phyloP scores from a whole-genome alignment of 1,284 basidiomycete genomes.

The Trametes polyzona region DNA sequence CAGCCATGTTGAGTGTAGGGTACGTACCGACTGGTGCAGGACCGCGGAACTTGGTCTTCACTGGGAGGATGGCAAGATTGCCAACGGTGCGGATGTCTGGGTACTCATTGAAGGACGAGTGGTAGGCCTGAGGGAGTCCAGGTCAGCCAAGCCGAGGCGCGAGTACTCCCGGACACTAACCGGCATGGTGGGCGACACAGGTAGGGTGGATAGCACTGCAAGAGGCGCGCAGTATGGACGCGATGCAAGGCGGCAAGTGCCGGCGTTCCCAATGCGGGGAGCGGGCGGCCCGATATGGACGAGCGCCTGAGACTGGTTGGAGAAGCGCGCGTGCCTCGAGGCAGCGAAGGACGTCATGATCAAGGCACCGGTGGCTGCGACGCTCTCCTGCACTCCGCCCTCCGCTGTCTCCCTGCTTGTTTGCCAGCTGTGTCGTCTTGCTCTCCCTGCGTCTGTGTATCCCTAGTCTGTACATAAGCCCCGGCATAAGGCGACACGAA shows the following conservation, averaged over 20 bases:
- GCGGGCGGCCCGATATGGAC: slow-evolving; percentile 11
- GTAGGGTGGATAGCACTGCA: background rate
- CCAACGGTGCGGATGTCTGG: slow-evolving; percentile 84
- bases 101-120: slow-evolving; percentile 92
- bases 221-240: slow-evolving; percentile 9
- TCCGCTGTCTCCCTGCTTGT: background rate
- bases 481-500: background rate
- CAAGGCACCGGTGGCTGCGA: background rate
- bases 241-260: slow-evolving; percentile 10
- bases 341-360: slow-evolving; percentile 14
- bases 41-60: slow-evolving; percentile 90
- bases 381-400: background rate
- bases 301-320: no score
- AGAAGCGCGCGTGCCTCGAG: background rate
- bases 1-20: background rate
- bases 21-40: slow-evolving; percentile 82
- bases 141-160: no score
- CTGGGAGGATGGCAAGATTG: slow-evolving; percentile 90
- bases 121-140: slow-evolving; percentile 76
- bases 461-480: background rate
- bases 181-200: slow-evolving; percentile 49
- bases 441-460: background rate
- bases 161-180: slow-evolving; percentile 42
- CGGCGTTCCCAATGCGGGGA: slow-evolving; percentile 7
- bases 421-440: background rate